Percentiles rank a stretch among this genome's conserved stretches.
These are phyloP conservation scores for Stachybotrys elegans DNA, from an alignment of 2,329 filamentous ascomycete genomes.

Conservation along the genomic window DNA sequence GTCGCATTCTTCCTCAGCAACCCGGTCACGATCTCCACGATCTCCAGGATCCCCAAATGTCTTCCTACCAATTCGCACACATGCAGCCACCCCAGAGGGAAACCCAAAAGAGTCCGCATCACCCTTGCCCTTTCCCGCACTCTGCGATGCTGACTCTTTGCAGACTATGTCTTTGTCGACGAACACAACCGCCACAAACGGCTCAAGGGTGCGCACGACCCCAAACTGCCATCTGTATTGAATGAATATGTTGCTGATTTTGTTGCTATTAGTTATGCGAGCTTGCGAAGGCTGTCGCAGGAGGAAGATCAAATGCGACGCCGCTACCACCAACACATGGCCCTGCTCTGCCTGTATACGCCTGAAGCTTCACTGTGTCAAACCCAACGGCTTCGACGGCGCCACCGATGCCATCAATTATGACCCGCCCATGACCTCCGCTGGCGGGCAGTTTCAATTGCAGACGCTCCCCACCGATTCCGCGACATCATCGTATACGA, in stretches of 20 bases:
- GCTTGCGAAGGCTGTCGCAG: conserved; percentile 92
- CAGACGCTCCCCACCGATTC: conserved; percentile 30
- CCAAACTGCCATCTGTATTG: background rate
- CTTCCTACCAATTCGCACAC: conserved; percentile 71
- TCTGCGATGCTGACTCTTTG: conserved; percentile 7
- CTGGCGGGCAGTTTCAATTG: conserved; percentile 38
- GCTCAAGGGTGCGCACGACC: conserved; percentile 68
- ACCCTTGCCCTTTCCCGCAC: conserved; percentile 4
- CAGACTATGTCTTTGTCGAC: conserved; percentile 98
- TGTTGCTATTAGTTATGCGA: conserved; percentile 75
- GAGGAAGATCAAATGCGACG: conserved; percentile 97
- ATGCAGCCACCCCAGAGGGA: conserved; percentile 53
- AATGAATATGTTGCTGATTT: conserved; percentile 1
- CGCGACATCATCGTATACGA: conserved; percentile 39
- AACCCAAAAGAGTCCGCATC: conserved; percentile 83
- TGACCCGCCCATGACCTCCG: conserved; percentile 21
- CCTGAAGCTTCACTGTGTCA: conserved; percentile 88
- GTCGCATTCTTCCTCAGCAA: conserved; percentile 54
- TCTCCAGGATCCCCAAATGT: conserved; percentile 49
- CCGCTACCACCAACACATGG: conserved; percentile 95
- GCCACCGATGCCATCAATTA: conserved; percentile 31
- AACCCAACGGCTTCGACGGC: conserved; percentile 69
- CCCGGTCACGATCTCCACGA: background rate
- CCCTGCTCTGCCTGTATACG: conserved; percentile 91
- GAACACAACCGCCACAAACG: conserved; percentile 98